Conservation (phyloP, 208 protist genomes). For the Wallacemonas sp. region DNA sequence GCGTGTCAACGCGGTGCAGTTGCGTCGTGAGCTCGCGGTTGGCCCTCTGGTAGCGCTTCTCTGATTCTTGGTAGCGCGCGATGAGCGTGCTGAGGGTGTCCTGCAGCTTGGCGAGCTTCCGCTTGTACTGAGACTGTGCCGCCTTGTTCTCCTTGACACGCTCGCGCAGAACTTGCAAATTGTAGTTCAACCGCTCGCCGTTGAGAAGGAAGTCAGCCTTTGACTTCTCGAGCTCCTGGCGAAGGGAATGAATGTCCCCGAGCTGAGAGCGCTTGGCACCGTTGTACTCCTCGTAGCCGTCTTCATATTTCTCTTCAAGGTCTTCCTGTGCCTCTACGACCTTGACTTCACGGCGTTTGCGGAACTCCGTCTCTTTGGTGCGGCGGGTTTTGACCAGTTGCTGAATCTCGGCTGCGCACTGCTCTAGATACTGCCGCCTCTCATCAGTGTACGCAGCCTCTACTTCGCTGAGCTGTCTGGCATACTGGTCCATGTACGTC, state of each 20-base stretch:
- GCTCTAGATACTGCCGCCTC: constrained; percentile 68
- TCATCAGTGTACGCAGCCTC: constrained; percentile 89
- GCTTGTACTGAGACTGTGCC: constrained; percentile 93
- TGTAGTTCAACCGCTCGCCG: constrained; percentile 96
- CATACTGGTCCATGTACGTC: constrained; percentile 75
- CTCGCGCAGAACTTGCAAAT: constrained; percentile 94
- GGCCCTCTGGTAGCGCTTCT: constrained; percentile 87
- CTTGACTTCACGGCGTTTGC: constrained; percentile 74
- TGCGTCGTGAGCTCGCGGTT: constrained; percentile 95
- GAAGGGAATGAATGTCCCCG: constrained; percentile 90
- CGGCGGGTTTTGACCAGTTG: constrained; percentile 87
- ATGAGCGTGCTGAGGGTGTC: constrained; percentile 90
- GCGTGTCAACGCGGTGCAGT: constrained; percentile 90
- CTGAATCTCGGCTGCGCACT: constrained; percentile 80
- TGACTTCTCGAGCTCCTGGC: constrained; percentile 94
- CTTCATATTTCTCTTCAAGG: constrained; percentile 79
- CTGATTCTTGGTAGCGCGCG: constrained; percentile 89
- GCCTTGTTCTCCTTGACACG: constrained; percentile 94
- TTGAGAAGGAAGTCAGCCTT: constrained; percentile 95
- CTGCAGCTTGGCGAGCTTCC: constrained; percentile 86
- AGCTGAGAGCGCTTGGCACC: constrained; percentile 71
- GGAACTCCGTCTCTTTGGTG: constrained; percentile 89
- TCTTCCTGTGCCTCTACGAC: constrained; percentile 80
- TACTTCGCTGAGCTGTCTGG: constrained; percentile 77
- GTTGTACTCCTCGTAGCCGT: constrained; percentile 85